These are phyloP conservation scores for Wickerhamiella domercqiae DNA, from an alignment of 805 yeast species.

Conservation along the genomic window DNA sequence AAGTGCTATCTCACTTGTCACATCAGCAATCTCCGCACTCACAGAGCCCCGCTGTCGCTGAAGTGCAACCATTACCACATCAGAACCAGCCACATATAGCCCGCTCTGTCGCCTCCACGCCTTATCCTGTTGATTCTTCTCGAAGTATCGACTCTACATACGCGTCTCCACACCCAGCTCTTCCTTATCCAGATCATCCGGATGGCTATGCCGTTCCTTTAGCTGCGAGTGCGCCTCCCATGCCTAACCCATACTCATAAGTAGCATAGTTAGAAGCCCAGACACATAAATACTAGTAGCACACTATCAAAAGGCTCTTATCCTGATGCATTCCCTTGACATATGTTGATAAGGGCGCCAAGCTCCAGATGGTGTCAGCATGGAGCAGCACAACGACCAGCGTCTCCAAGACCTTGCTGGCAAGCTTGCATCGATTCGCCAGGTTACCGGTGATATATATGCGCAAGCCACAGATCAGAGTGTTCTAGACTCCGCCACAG, in stretches of 20 bases:
- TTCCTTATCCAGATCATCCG: neutral
- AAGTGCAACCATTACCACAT: too few species aligned
- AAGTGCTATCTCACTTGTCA: neutral
- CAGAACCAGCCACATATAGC: too few species aligned
- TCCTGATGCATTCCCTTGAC: too few species aligned
- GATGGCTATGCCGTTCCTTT: neutral
- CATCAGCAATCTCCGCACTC: neutral
- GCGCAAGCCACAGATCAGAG: conserved; percentile 40
- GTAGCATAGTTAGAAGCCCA: neutral
- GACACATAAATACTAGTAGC: too few species aligned
- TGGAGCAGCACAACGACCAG: conserved; percentile 38
- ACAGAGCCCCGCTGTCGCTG: neutral
- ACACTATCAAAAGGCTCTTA: too few species aligned
- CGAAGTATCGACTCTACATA: too few species aligned
- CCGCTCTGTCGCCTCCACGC: too few species aligned
- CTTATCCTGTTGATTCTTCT: too few species aligned
- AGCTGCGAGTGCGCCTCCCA: neutral
- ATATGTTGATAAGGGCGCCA: too few species aligned
- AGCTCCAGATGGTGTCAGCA: too few species aligned
- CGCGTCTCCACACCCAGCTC: neutral
- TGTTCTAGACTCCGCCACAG: conserved; percentile 30
- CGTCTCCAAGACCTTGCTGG: conserved; percentile 48
- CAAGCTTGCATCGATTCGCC: conserved; percentile 48
- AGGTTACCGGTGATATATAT: conserved; percentile 54
- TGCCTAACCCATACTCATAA: neutral